Percentiles rank a stretch among this genome's conserved stretches.
Conservation (phyloP, 352 stramenopile genomes). For the Discostella stelligera region DNA sequence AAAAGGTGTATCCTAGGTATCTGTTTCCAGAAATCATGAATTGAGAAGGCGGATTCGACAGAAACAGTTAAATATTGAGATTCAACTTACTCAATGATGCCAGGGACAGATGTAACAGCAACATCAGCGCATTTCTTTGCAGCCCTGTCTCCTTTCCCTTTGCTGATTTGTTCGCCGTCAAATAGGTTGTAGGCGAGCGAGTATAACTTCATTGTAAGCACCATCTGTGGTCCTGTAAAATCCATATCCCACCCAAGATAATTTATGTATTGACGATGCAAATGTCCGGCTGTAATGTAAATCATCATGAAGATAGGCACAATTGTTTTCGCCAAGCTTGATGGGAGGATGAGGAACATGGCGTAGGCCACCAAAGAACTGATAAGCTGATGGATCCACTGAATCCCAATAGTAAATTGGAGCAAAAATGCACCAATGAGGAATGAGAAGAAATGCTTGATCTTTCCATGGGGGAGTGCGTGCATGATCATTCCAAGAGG, state of each 20-base stretch:
- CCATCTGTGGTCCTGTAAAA: conserved; percentile 67
- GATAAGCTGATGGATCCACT: conserved; percentile 94
- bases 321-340: conserved; percentile 77
- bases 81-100: conserved; percentile 83
- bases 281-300: conserved; percentile 90
- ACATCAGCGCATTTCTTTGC: conserved; percentile 76
- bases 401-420: conserved; percentile 90
- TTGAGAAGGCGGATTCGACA: not conserved
- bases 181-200: conserved; percentile 97
- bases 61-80: not conserved
- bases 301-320: conserved; percentile 93
- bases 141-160: conserved; percentile 64
- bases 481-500: conserved; percentile 89
- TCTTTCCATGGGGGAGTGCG: conserved; percentile 82
- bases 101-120: conserved; percentile 86
- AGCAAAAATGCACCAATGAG: conserved; percentile 89
- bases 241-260: conserved; percentile 88
- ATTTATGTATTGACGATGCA: conserved; percentile 94
- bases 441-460: conserved; percentile 92
- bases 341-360: conserved; percentile 83
- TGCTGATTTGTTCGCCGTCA: conserved; percentile 84
- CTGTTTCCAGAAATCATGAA: conserved; percentile 2
- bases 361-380: conserved; percentile 88
- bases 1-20: conserved; percentile 96
- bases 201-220: conserved; percentile 96